Evolutionary conservation across 108 stramenopile species (phyloP), one percentile per base, ranked within the genome.

Genomic region (Skeletonema costatum): DNA sequence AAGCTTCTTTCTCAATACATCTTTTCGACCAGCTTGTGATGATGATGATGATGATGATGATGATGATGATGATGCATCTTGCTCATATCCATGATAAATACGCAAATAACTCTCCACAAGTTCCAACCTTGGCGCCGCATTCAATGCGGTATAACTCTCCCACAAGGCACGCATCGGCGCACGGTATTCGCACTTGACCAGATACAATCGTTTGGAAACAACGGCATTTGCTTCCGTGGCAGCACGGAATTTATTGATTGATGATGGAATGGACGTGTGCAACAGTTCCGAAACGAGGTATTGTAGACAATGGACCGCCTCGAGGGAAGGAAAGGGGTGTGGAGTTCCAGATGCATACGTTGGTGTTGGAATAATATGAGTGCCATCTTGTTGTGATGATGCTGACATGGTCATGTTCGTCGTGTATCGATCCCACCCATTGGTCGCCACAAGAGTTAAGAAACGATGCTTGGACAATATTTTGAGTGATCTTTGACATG

Each of bases 131-230:
- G 95, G 95, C 11, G 95, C 95, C n/a, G 87, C 82, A 48, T 87
- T 80, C 14, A 93, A 64, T 8, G 89, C 79, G 69, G 82, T 82
- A 78, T 92, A 93, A 67, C 88, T 88, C 76, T 96, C 95, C 81
- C 91, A 75, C 73, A 90, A 88, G 25, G 91, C 87, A 60, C 95
- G 93, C 51, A 96, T 83, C 5, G 95, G 95, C 35, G 92, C 93
- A 11, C 95, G 91, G 66, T 96, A 96, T 65, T 96, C 95, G 60
- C 89, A 89, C 74, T 96, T 96, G 65, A 96, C 93, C 58, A 96
- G 73, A 64, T 96, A 94, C 61, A 96, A 60, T 9, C 95, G 91
- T 67, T 96, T 93, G 14, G 89, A 83, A 2, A 96, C 90, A 8
- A 92, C 90, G 8, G 87, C 79, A 31, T 94, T 89, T 19, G 90